Evolutionary conservation across 805 yeast genomes (phyloP), one percentile per base, ranked within the genome.

Genomic region (Lipomyces starkeyi): DNA sequence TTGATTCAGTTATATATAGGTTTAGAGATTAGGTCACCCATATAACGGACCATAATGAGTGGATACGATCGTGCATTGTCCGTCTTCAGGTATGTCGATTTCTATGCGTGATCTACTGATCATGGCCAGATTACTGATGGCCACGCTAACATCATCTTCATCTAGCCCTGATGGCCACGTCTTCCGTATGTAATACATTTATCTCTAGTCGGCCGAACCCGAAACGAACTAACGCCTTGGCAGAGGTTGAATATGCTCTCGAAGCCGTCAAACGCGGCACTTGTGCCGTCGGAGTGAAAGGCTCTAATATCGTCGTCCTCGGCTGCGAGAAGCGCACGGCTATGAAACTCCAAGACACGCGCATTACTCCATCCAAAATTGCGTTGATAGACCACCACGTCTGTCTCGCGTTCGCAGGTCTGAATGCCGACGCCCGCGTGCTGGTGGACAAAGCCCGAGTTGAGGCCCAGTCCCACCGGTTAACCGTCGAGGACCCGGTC

Each of bases 21-120:
- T 43, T 17, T 43, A 17, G 49, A 43, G 20, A 17, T 43, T 43
- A 17, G 3, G 49, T 6, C 3, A 17, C 1, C 32, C 22, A 43
- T 17, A 17, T 43, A n/a, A n/a, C 49, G 22, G 49, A 43, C 22
- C 34, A 53, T 53, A 58, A 94, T 94, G 99, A 91, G 97, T 85
- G 98, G 99, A 71, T 94, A 94, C 97, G 99, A 94, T 81, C 88
- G 98, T 86, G 99, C 99, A 66, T 86, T 94, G 76, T 93, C 98
- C 71, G 96, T 94, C 80, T 94, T 94, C 83, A 92, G 97, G 89
- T 90, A 86, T 74, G 93, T 87, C 53, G 25, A 27, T 43, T 43
- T 27, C 8, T 25, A 34, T 20, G 63, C n/a, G 25, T 43, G 58
- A 29, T 53, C 35, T 17, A 11, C 13, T 11, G 47, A 27, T 25